Percentiles rank a stretch among this genome's conserved stretches.
phyloP scores from a whole-genome alignment of 306 rosid species.

The Rosa chinensis region DNA sequence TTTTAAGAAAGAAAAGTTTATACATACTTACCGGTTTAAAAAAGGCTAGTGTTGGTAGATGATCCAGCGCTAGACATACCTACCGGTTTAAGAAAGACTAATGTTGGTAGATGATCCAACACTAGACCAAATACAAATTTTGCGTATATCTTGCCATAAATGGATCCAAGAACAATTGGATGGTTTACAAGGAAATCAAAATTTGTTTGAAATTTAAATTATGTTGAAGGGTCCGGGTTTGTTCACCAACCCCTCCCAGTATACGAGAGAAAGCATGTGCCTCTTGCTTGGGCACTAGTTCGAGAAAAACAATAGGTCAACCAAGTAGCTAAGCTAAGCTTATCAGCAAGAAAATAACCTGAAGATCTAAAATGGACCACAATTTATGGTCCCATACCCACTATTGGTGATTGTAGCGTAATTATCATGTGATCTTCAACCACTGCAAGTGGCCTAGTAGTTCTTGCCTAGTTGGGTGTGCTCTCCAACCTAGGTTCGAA shows the following conservation, averaged over 20 bases:
- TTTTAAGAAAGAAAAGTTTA: neutral
- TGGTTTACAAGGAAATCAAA: neutral
- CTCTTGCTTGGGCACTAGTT: neutral
- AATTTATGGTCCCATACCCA: neutral
- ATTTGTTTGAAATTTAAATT: neutral
- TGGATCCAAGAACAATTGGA: neutral
- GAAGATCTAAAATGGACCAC: neutral
- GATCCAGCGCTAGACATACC: neutral
- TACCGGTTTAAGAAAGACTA: neutral
- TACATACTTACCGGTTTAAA: neutral
- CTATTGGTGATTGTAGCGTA: neutral
- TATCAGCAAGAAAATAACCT: neutral
- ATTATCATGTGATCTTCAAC: neutral
- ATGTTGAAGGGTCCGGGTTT: slow-evolving; percentile 9
- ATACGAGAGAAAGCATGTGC: slow-evolving; percentile 17
- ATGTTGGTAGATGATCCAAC: neutral
- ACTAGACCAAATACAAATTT: neutral
- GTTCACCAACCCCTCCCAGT: slow-evolving; percentile 23
- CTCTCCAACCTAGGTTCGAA: too few species aligned
- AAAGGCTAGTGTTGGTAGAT: neutral
- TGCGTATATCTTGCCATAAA: neutral
- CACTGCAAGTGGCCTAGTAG: too few species aligned
- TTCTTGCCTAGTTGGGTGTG: too few species aligned
- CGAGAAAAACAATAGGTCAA: neutral
- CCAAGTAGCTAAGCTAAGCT: neutral